Conservation (phyloP, 257 asterid genomes). For the Asclepias syriaca region DNA sequence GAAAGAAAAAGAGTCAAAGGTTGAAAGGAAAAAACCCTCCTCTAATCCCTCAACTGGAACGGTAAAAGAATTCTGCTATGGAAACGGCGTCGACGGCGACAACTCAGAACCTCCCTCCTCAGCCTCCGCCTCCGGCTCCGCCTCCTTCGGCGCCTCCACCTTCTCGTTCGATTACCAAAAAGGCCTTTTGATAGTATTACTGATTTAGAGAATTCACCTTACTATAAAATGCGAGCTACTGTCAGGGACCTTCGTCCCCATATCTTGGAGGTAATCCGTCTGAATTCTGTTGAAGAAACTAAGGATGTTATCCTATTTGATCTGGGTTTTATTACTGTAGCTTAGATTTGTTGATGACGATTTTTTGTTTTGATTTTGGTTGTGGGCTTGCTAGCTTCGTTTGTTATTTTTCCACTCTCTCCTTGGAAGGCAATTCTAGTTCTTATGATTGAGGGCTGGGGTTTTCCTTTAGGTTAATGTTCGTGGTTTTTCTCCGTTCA, state of each 20-base stretch:
- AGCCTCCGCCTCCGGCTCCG: not conserved
- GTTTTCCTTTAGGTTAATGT: not conserved
- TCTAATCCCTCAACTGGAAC: not conserved
- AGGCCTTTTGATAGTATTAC: conserved; percentile 40
- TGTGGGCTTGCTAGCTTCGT: not conserved
- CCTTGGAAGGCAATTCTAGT: not conserved
- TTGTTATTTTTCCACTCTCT: not conserved
- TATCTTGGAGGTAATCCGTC: conserved; percentile 53
- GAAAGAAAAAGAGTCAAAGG: not conserved
- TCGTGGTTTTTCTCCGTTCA: not conserved
- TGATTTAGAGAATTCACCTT: conserved; percentile 43
- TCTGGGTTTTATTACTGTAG: not conserved
- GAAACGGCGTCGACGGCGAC: conserved; percentile 8
- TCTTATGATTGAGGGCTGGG: not conserved
- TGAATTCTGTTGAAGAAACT: not conserved
- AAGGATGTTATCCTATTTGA: not conserved
- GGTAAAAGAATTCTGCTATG: not conserved
- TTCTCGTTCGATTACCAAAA: conserved; percentile 25
- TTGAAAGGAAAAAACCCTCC: not conserved
- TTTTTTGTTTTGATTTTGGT: not conserved
- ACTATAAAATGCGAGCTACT: conserved; percentile 58
- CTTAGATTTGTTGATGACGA: not conserved
- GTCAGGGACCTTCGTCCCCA: conserved; percentile 74
- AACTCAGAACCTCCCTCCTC: conserved; percentile 15
- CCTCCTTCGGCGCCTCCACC: conserved; percentile 6